Conservation (phyloP, 2,329 filamentous ascomycete species). For the Paecilomyces sp. region DNA sequence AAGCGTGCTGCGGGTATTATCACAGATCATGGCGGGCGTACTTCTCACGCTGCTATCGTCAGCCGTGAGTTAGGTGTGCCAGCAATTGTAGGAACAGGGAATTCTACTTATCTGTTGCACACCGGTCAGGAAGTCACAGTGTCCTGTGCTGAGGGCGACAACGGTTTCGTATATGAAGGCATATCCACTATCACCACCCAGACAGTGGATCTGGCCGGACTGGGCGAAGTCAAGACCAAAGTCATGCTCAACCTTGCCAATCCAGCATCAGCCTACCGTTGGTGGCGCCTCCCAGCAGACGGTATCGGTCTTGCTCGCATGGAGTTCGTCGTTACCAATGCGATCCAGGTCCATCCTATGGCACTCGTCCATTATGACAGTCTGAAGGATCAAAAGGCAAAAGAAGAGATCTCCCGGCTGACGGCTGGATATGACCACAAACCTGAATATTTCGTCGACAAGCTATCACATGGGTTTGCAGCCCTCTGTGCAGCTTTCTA, state of each 20-base stretch:
- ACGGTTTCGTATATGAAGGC: conserved; percentile 31
- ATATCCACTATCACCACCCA: conserved; percentile 24
- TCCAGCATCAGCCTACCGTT: conserved; percentile 30
- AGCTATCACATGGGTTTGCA: conserved; percentile 28
- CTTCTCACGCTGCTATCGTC: conserved; percentile 36
- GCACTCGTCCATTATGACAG: conserved; percentile 27
- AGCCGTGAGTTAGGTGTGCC: conserved; percentile 34
- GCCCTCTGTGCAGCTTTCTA: conserved; percentile 31
- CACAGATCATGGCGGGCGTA: conserved; percentile 23
- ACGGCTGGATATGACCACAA: conserved; percentile 26
- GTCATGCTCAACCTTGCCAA: conserved; percentile 35
- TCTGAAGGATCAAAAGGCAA: conserved; percentile 19
- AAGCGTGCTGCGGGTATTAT: conserved; percentile 30
- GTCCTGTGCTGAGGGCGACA: conserved; percentile 32
- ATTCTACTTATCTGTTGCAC: conserved; percentile 30
- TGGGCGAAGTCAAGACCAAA: conserved; percentile 19
- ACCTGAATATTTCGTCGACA: conserved; percentile 34
- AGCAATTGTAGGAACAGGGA: conserved; percentile 29
- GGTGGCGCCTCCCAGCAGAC: conserved; percentile 33
- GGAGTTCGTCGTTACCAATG: conserved; percentile 34
- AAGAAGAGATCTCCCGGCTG: conserved; percentile 18
- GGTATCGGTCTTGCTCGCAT: conserved; percentile 36
- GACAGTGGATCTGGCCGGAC: conserved; percentile 19
- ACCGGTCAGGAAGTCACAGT: conserved; percentile 32
- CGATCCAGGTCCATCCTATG: conserved; percentile 32